A percentile compares a stretch with the other conserved stretches of the same genome.
Conservation (phyloP, 2,329 filamentous ascomycete genomes). For the Zymoseptoria crescenta region DNA sequence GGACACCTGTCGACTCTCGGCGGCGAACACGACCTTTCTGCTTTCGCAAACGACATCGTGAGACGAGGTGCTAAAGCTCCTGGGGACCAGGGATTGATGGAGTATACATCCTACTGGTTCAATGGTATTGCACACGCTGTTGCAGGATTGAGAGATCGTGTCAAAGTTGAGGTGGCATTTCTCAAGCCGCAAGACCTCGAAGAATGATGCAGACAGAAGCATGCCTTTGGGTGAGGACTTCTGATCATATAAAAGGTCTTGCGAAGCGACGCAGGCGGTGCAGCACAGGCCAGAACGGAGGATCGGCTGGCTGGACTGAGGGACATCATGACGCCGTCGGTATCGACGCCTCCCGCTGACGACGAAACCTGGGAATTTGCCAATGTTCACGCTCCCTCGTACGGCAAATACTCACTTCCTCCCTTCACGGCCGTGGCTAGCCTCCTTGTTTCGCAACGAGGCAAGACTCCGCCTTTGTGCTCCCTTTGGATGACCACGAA, state of each 20-base stretch:
- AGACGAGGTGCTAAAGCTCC: neutral
- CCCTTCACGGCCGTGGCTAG: neutral
- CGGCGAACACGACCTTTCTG: conserved; percentile 1
- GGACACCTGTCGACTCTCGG: neutral
- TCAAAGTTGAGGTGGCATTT: neutral
- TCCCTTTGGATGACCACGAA: neutral
- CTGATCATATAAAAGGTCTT: neutral
- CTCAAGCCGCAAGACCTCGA: too few relatives aligned
- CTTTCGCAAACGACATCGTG: neutral
- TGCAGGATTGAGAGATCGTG: neutral
- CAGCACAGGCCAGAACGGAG: neutral
- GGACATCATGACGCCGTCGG: neutral
- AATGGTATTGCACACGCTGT: neutral
- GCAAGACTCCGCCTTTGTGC: neutral
- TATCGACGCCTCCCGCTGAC: neutral
- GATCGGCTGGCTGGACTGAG: neutral
- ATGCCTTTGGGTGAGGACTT: too few relatives aligned
- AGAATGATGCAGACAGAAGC: neutral
- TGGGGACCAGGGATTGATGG: neutral
- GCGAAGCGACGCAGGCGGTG: neutral
- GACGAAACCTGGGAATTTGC: neutral
- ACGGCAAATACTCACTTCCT: neutral
- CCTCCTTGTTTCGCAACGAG: neutral
- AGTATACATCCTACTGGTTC: neutral
- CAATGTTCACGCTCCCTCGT: neutral